A percentile compares a stretch with the other conserved stretches of the same genome.
These are phyloP conservation scores for Incumbomyces delicatus DNA, from an alignment of 2,329 filamentous ascomycete genomes.

Conservation along the genomic window DNA sequence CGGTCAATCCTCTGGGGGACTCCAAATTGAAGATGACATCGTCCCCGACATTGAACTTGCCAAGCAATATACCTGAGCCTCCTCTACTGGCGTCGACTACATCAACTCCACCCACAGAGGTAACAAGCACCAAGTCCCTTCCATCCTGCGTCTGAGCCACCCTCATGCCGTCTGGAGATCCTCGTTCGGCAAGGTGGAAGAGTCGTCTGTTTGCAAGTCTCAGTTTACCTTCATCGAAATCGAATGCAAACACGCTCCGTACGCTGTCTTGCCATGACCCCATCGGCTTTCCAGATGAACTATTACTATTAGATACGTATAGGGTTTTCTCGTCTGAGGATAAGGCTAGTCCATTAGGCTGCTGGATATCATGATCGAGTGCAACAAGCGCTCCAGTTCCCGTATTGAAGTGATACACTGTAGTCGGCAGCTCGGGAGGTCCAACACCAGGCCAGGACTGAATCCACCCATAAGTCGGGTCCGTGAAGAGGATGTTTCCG, in stretches of 20 bases:
- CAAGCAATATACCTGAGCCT: neutral
- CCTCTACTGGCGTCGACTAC: constrained; percentile 4
- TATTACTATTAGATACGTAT: constrained; percentile 26
- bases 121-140: neutral
- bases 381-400: neutral
- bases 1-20: neutral
- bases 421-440: neutral
- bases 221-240: constrained; percentile 1
- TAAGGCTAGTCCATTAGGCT: constrained; percentile 16
- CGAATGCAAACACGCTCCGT: constrained; percentile 3
- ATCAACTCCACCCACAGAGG: constrained; percentile 1
- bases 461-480: constrained; percentile 4
- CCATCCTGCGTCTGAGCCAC: neutral
- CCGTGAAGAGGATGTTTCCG: constrained; percentile 2
- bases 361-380: neutral
- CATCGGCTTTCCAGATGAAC: neutral
- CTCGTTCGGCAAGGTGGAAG: constrained; percentile 2
- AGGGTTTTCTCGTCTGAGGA: constrained; percentile 32
- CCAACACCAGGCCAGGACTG: constrained; percentile 3
- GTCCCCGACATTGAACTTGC: constrained; percentile 6
- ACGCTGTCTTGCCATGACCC: neutral
- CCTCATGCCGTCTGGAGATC: constrained; percentile 4
- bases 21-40: constrained; percentile 7
- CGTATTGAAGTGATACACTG: constrained; percentile 3
- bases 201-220: neutral